A percentile compares a stretch with the other conserved stretches of the same genome.
Conservation (phyloP, 106 monocot species). For the Chionographis japonica region DNA sequence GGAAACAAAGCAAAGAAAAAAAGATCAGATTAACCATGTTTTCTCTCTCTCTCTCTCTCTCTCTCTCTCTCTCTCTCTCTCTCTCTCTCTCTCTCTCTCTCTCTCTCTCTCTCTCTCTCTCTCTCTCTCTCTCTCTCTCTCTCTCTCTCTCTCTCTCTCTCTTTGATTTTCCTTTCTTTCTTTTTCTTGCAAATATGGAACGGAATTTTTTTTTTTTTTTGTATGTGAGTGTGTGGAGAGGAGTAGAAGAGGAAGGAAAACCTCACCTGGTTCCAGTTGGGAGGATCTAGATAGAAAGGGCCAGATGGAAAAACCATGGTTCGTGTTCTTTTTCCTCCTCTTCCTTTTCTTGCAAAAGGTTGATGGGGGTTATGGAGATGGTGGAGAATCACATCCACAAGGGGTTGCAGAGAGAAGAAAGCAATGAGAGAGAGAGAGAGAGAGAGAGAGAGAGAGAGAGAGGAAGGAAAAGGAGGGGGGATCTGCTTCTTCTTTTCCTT, state of each 20-base stretch:
- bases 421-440: constrained; percentile 10
- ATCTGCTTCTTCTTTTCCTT: not conserved
- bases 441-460: too few relatives aligned
- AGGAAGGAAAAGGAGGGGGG: constrained; percentile 1
- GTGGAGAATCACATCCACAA: constrained; percentile 17
- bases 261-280: constrained; percentile 40
- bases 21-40: too few relatives aligned
- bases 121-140: too few relatives aligned
- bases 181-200: too few relatives aligned
- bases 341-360: constrained; percentile 13
- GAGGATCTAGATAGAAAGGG: constrained; percentile 44
- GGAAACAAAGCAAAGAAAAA: too few relatives aligned
- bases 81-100: too few relatives aligned
- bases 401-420: constrained; percentile 7
- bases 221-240: not conserved
- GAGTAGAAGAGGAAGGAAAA: not conserved
- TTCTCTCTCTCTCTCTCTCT: too few relatives aligned
- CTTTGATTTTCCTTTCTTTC: too few relatives aligned
- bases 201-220: too few relatives aligned
- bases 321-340: constrained; percentile 17
- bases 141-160: too few relatives aligned
- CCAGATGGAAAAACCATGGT: constrained; percentile 37
- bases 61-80: too few relatives aligned
- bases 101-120: too few relatives aligned
- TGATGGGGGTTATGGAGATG: constrained; percentile 6